phyloP scores from a whole-genome alignment of 495 filamentous ascomycete species.

The Xylaria flabelliformis region DNA sequence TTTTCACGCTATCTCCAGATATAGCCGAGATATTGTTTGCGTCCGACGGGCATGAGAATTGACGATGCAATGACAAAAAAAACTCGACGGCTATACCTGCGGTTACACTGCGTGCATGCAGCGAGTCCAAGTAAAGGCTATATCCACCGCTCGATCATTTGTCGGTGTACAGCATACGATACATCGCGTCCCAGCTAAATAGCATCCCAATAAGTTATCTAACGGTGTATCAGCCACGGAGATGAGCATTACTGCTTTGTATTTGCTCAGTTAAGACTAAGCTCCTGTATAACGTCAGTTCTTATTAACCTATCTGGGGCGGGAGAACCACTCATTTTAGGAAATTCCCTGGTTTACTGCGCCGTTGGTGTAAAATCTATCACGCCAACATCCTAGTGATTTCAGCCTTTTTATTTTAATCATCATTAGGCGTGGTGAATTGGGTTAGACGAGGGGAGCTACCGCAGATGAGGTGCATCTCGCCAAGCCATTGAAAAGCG shows the following conservation, averaged over 20 bases:
- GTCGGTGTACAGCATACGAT: background rate
- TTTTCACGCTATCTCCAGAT: constrained; percentile 18
- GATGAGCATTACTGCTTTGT: background rate
- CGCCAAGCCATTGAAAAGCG: constrained; percentile 20
- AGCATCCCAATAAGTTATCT: background rate
- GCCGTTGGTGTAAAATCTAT: background rate
- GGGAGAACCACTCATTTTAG: constrained; percentile 6
- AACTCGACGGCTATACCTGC: constrained; percentile 11
- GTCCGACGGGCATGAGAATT: constrained; percentile 1
- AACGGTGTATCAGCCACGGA: background rate
- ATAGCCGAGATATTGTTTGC: constrained; percentile 16
- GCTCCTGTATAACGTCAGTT: background rate
- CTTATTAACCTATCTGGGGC: constrained; percentile 5
- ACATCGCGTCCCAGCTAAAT: constrained; percentile 2
- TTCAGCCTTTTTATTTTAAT: constrained; percentile 27
- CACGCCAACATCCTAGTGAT: constrained; percentile 14
- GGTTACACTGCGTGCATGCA: constrained; percentile 5
- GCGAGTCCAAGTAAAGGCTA: background rate
- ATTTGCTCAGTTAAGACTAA: background rate
- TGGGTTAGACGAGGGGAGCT: constrained; percentile 23
- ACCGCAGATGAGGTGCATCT: constrained; percentile 22
- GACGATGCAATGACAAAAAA: background rate
- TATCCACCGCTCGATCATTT: background rate
- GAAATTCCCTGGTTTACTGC: constrained; percentile 12
- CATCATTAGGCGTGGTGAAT: constrained; percentile 12